These are phyloP conservation scores for Zygosaccharomyces pseudobailii DNA, from an alignment of 1,139 yeast genomes.

Conservation along the genomic window DNA sequence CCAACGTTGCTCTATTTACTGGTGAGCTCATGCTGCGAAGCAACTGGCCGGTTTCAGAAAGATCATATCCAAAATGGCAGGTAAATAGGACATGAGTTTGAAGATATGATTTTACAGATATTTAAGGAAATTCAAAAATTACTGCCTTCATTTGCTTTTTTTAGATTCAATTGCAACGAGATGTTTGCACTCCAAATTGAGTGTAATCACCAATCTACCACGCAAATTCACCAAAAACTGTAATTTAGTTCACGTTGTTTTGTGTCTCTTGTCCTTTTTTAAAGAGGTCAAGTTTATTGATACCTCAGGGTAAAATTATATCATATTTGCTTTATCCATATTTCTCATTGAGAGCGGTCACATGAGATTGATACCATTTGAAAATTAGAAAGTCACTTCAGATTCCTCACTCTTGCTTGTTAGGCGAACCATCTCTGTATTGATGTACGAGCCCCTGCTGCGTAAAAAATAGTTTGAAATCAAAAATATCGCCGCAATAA, in stretches of 20 bases:
- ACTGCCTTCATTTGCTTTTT: background rate
- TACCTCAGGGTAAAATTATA: background rate
- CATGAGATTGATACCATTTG: background rate
- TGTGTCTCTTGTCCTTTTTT: background rate
- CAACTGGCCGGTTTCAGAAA: background rate
- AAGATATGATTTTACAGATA: background rate
- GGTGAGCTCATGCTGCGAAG: background rate
- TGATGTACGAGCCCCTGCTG: background rate
- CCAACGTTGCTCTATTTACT: background rate
- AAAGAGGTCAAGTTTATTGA: background rate
- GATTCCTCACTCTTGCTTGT: background rate
- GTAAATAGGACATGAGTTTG: too few species aligned
- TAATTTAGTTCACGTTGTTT: background rate
- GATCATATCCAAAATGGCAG: background rate
- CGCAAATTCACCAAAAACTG: background rate
- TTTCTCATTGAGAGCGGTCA: background rate
- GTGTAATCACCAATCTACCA: conserved; percentile 1
- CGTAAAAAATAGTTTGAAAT: conserved; percentile 4
- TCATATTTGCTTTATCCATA: background rate
- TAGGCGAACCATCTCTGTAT: background rate
- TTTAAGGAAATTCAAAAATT: background rate
- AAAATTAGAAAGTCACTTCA: background rate
- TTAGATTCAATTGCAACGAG: background rate
- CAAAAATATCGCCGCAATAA: background rate
- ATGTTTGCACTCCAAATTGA: background rate